Evolutionary conservation across 176 grass and related monocot genomes (phyloP).

Genomic region (Pontederia crassipes): DNA sequence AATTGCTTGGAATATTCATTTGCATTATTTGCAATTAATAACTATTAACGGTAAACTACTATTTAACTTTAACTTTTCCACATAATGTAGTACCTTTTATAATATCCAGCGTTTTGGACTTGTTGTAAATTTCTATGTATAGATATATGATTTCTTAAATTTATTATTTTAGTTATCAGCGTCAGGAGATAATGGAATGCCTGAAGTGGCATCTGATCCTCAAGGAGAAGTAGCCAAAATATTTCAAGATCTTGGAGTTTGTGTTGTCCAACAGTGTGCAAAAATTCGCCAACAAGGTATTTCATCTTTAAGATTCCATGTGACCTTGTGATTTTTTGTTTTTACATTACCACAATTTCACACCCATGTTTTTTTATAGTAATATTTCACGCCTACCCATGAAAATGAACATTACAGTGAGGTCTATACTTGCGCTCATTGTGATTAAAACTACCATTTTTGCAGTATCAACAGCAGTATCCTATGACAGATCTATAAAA

Average conservation of each 20-base stretch:
- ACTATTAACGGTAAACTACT: too few species aligned
- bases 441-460: constrained; percentile 12
- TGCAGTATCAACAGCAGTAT: constrained; percentile 91
- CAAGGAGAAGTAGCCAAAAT: constrained; percentile 84
- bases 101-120: neutral
- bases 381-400: too few species aligned
- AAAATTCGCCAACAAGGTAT: constrained; percentile 99
- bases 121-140: neutral
- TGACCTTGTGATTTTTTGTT: neutral
- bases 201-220: constrained; percentile 79
- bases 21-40: too few species aligned
- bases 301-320: neutral
- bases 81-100: too few species aligned
- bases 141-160: neutral
- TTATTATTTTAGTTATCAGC: constrained; percentile 60
- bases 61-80: too few species aligned
- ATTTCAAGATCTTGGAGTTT: constrained; percentile 95
- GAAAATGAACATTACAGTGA: too few species aligned
- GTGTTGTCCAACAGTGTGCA: constrained; percentile 95
- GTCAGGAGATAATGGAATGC: constrained; percentile 85
- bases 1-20: too few species aligned
- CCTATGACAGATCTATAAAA: constrained; percentile 76
- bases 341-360: neutral
- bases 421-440: neutral
- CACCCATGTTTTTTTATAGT: neutral